Evolutionary conservation across 495 filamentous ascomycete species (phyloP).

Genomic region (Penicillium crystallinum): DNA sequence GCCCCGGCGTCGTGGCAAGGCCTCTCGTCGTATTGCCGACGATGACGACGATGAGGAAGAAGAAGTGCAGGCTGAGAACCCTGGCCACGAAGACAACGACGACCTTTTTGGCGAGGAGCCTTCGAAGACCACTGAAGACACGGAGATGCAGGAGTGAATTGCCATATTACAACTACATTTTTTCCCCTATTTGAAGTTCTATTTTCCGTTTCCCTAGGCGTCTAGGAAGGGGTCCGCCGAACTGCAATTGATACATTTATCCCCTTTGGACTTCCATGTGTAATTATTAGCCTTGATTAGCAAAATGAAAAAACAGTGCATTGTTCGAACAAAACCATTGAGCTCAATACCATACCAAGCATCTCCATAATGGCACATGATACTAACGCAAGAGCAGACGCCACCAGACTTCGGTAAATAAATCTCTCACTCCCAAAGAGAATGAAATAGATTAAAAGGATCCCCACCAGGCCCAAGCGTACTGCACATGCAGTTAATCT

Average conservation of each 20-base stretch:
- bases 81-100: constrained; percentile 13
- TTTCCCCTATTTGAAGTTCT: not conserved
- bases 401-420: not conserved
- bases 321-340: not conserved
- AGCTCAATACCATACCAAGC: not conserved
- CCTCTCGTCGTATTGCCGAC: constrained; percentile 36
- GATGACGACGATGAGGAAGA: constrained; percentile 42
- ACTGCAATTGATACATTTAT: constrained; percentile 1
- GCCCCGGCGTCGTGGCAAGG: constrained; percentile 35
- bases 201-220: not conserved
- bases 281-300: constrained; percentile 3
- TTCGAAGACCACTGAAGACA: constrained; percentile 17
- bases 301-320: not conserved
- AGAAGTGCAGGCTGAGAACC: constrained; percentile 6
- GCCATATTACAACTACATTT: constrained; percentile 1
- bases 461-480: not conserved
- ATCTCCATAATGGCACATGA: not conserved
- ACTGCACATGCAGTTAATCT: not conserved
- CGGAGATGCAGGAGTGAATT: constrained; percentile 27
- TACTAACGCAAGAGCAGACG: not conserved
- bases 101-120: constrained; percentile 23
- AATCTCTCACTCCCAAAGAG: not conserved
- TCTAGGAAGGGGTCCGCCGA: not conserved
- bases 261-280: not conserved
- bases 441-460: not conserved